These are phyloP conservation scores for Hymenoscyphus linearis DNA, from an alignment of 2,329 filamentous ascomycete species.

Conservation along the genomic window DNA sequence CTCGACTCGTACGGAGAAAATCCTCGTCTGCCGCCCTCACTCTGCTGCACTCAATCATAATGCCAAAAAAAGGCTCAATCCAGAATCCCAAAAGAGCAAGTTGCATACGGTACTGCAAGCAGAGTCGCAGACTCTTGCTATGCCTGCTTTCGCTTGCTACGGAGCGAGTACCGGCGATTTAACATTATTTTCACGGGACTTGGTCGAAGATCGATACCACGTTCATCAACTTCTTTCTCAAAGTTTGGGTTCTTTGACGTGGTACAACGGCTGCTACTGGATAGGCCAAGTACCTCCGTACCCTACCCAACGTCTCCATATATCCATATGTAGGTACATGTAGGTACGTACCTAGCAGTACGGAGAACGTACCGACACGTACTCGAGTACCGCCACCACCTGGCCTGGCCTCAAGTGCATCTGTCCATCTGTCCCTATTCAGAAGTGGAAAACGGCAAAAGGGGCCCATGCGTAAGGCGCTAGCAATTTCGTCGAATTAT, in stretches of 20 bases:
- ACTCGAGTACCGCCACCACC: not conserved
- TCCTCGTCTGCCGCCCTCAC: not conserved
- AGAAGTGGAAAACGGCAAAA: not conserved
- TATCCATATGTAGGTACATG: too few species aligned
- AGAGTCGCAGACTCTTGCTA: too few species aligned
- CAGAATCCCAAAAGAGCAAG: not conserved
- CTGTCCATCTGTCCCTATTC: not conserved
- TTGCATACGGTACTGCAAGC: not conserved
- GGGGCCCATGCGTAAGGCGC: not conserved
- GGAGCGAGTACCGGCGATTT: not conserved
- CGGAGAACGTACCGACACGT: not conserved
- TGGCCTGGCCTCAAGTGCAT: not conserved
- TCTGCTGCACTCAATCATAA: too few species aligned
- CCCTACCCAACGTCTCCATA: not conserved
- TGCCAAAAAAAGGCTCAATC: not conserved
- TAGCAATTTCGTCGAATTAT: not conserved
- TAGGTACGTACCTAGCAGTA: too few species aligned
- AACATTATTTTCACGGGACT: not conserved
- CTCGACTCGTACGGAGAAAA: not conserved
- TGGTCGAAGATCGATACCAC: not conserved
- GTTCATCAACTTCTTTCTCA: not conserved
- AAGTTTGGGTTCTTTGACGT: not conserved
- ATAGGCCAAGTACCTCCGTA: not conserved
- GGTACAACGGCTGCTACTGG: not conserved
- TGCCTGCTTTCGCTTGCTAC: not conserved